Conservation (phyloP, 2,329 filamentous ascomycete genomes). For the Alternaria gansuensis region DNA sequence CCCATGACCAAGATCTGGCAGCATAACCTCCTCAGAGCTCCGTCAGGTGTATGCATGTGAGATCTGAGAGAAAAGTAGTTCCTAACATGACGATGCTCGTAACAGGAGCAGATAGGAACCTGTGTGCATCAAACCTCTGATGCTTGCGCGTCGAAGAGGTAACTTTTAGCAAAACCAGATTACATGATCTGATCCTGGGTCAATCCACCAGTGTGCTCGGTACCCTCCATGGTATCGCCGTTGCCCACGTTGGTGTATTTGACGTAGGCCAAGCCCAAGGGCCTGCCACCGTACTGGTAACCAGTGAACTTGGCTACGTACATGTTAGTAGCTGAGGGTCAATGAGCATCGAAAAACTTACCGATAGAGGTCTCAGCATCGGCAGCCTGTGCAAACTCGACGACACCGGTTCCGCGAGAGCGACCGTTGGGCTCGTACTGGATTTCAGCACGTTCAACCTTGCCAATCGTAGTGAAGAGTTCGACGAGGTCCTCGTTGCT, state of each 20-base stretch:
- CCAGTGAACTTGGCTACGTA: constrained; percentile 86
- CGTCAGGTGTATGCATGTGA: constrained; percentile 32
- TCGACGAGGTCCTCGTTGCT: constrained; percentile 98
- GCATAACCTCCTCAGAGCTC: constrained; percentile 25
- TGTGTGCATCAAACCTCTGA: constrained; percentile 13
- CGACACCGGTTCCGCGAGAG: constrained; percentile 94
- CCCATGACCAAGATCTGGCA: constrained; percentile 18
- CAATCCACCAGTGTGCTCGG: constrained; percentile 72
- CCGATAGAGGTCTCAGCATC: constrained; percentile 91
- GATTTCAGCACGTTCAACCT: constrained; percentile 98
- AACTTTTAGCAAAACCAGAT: constrained; percentile 7
- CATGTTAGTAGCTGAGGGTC: constrained; percentile 35
- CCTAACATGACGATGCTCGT: constrained; percentile 27
- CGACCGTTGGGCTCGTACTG: constrained; percentile 97
- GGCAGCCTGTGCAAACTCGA: constrained; percentile 83
- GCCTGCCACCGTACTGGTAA: constrained; percentile 95
- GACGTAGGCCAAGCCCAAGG: constrained; percentile 90
- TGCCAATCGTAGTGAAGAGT: constrained; percentile 96
- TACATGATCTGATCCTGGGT: constrained; percentile 99
- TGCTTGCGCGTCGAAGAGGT: constrained; percentile 16
- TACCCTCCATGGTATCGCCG: constrained; percentile 79
- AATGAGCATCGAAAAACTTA: constrained; percentile 50
- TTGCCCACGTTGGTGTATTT: constrained; percentile 80
- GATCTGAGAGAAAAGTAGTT: constrained; percentile 27
- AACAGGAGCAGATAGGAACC: constrained; percentile 14